Percentiles rank a stretch among this genome's conserved stretches.
These are phyloP conservation scores for Lineolata rhizophorae DNA, from an alignment of 495 filamentous ascomycete species.

Conservation along the genomic window DNA sequence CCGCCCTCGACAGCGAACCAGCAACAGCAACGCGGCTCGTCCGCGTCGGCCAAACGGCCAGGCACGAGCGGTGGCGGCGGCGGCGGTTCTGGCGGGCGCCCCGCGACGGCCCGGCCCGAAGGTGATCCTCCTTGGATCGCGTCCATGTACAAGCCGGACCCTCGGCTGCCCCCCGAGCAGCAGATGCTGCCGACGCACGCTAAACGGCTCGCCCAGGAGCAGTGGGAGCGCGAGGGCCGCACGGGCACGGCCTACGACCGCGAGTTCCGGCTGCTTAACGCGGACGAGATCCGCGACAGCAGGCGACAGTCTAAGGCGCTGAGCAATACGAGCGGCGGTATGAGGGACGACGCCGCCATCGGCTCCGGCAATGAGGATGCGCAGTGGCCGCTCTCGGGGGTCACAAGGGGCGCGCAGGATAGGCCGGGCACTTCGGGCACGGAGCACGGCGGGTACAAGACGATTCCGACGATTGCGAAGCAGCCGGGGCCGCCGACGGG, in stretches of 20 bases:
- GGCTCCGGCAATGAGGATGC: conserved; percentile 9
- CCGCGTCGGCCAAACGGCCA: conserved; percentile 34
- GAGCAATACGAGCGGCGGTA: conserved; percentile 1
- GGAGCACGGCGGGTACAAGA: conserved; percentile 17
- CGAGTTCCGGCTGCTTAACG: conserved; percentile 55
- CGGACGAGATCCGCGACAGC: conserved; percentile 11
- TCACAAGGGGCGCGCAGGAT: too few relatives aligned
- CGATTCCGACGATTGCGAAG: conserved; percentile 15
- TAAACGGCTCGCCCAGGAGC: conserved; percentile 75
- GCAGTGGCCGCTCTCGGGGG: conserved; percentile 1
- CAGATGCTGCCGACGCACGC: conserved; percentile 90
- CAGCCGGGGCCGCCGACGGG: conserved; percentile 7
- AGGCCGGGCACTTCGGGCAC: conserved; percentile 16
- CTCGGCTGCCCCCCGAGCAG: conserved; percentile 80
- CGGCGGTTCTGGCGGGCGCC: conserved; percentile 28
- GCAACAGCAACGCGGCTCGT: conserved; percentile 16
- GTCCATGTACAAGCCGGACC: conserved; percentile 88
- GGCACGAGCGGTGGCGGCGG: conserved; percentile 35
- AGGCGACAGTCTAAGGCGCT: conserved; percentile 3
- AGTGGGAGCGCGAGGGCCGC: conserved; percentile 80
- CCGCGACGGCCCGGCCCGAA: conserved; percentile 46
- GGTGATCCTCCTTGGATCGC: conserved; percentile 93
- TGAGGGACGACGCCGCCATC: conserved; percentile 10
- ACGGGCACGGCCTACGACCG: conserved; percentile 62
- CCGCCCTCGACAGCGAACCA: too few relatives aligned